These are phyloP conservation scores for Thuidium tamariscinum DNA, from an alignment of 225 moss, liverwort and hornwort species.

Conservation along the genomic window DNA sequence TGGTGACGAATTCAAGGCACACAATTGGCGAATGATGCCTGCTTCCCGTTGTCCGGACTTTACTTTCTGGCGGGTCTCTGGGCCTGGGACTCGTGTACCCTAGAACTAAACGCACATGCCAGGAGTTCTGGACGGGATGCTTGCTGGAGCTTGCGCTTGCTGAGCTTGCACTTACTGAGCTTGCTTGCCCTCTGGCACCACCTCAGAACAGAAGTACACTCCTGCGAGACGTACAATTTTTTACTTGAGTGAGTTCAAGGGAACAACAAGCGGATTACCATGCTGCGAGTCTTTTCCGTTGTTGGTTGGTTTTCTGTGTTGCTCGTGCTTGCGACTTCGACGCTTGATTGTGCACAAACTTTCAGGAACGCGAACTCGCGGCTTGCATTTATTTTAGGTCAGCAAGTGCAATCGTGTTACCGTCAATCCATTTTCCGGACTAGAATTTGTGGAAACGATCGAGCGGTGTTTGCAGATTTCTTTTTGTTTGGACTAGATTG, in stretches of 20 bases:
- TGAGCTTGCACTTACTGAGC: not conserved
- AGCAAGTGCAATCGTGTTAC: not conserved
- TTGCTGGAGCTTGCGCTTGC: not conserved
- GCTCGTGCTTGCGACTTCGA: not conserved
- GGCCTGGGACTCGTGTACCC: slow-evolving; percentile 29
- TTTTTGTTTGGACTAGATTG: not conserved
- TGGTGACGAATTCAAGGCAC: not conserved
- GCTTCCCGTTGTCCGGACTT: not conserved
- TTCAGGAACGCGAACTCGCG: not conserved
- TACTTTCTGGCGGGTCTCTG: not conserved
- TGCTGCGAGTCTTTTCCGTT: not conserved
- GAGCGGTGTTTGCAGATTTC: not conserved
- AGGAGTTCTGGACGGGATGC: not conserved
- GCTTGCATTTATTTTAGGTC: not conserved
- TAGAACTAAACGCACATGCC: slow-evolving; percentile 13
- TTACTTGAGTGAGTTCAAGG: not conserved
- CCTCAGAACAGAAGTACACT: not conserved
- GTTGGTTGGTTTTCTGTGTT: not conserved
- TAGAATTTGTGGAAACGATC: not conserved
- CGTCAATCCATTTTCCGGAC: not conserved
- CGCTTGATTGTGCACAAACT: not conserved
- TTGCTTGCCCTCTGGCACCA: not conserved
- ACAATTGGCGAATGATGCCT: not conserved
- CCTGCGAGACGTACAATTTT: not conserved
- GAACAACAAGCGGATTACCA: not conserved